phyloP scores from a whole-genome alignment of 441 rosid genomes.

The Gossypium gossypioides region DNA sequence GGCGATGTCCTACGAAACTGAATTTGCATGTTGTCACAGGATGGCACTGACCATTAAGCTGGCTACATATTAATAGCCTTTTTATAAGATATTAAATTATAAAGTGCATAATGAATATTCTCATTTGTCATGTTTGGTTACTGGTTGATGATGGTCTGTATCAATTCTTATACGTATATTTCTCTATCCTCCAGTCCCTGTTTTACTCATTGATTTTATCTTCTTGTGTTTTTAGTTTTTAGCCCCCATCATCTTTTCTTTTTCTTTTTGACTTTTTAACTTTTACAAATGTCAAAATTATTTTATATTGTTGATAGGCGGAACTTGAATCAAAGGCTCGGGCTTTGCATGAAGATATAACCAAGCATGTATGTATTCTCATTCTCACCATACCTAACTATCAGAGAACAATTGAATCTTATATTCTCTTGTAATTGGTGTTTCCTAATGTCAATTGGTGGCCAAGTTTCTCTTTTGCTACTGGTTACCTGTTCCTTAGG shows the following conservation, averaged over 20 bases:
- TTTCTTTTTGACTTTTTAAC: not conserved
- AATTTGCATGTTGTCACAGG: not conserved
- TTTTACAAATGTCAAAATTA: not conserved
- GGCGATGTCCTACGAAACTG: not conserved
- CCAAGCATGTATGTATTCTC: conserved; percentile 60
- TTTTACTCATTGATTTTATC: conserved; percentile 1
- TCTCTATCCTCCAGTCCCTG: not conserved
- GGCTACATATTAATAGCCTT: not conserved
- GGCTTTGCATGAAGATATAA: conserved; percentile 59
- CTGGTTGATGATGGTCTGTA: not conserved
- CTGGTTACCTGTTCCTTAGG: not conserved
- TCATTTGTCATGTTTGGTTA: not conserved
- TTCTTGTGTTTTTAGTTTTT: conserved; percentile 6
- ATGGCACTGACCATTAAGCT: not conserved
- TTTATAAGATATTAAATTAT: not conserved
- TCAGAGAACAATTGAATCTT: not conserved
- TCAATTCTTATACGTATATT: not conserved
- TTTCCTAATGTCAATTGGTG: not conserved
- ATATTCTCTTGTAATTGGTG: not conserved
- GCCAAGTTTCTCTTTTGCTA: not conserved
- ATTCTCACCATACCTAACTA: conserved; percentile 1
- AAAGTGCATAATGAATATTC: not conserved
- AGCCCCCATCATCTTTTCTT: not conserved
- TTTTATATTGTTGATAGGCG: conserved; percentile 30
- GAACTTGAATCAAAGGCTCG: conserved; percentile 62